Conservation (phyloP, 176 grass and related monocot species). For the Microstegium vimineum region DNA sequence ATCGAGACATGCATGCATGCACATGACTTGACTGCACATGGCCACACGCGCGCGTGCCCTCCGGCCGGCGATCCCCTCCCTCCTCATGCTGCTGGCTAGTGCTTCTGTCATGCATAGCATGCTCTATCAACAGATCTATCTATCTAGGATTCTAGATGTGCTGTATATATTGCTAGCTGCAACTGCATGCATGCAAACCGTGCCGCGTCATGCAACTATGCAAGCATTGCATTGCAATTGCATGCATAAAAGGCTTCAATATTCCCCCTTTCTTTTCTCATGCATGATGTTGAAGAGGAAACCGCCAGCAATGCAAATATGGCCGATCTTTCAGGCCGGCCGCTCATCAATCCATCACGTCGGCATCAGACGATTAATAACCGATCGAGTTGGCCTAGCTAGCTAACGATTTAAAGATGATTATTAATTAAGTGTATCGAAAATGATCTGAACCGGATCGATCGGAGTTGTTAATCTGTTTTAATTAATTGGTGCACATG, state of each 20-base stretch:
- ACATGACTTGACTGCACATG: too few species aligned
- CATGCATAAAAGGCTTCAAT: not conserved
- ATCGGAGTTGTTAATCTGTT: not conserved
- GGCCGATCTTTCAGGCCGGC: too few species aligned
- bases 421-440: not conserved
- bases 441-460: not conserved
- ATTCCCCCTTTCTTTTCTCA: not conserved
- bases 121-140: not conserved
- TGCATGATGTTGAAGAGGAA: not conserved
- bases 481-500: not conserved
- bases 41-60: too few species aligned
- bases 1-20: too few species aligned
- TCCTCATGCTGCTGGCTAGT: too few species aligned
- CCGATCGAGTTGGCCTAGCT: not conserved
- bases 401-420: conserved; percentile 1
- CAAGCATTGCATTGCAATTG: not conserved
- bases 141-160: too few species aligned
- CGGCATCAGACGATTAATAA: not conserved
- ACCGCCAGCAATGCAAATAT: not conserved
- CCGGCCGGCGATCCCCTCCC: too few species aligned
- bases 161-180: too few species aligned
- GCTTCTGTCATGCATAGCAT: too few species aligned
- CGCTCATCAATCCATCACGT: not conserved
- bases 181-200: not conserved
- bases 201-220: not conserved